Base-by-base conservation (phyloP, 2,329 filamentous ascomycete species). In the Talaromyces sp. region DNA sequence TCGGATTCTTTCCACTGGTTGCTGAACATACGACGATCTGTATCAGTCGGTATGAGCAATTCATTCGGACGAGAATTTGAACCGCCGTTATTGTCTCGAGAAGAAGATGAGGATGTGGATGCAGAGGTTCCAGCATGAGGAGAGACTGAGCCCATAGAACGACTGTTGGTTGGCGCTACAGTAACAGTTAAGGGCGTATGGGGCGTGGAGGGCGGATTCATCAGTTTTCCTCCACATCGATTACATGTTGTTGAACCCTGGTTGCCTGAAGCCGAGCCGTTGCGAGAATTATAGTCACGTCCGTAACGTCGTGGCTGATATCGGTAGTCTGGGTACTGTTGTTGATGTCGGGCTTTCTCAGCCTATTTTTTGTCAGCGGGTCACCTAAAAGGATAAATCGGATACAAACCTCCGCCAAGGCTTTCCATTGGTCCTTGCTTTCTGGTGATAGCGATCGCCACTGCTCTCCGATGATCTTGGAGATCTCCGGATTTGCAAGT, bases 381-480 rank as follows among this genome's bases (percentile, higher is more conserved):
- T 27, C 3, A 19, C 37, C 31, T 19, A 45, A 31, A 14, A 16
- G 31, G 3, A 24, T 9, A n/a, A 37, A 16, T 19, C 19, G 9
- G 14, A 43, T 54, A 64, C 54, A 45, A 24, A 89, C 91, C 80
- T 96, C 92, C 66, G 95, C 95, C 64, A 96, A 85, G 67, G 85
- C 85, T 77, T 95, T 96, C 95, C 95, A 99, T 75, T 89, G 86
- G 68, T 88, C 86, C 79, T 96, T 96, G 65, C 89, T 84, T 62
- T 90, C 87, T 27, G 89, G 85, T 3, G 88, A 80, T 73, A 96
- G 89, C 64, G 88, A 85, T 73, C 90, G 88, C 95, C 95, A 99
- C 85, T 93, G 90, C 76, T 92, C 87, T 61, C 94, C 94, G 70
- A 98, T 96, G 71, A 98, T 96, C 79, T 97, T 97, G 69, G 94